Evolutionary conservation across 805 yeast species (phyloP).

Genomic region (Wickerhamia fluorescens): DNA sequence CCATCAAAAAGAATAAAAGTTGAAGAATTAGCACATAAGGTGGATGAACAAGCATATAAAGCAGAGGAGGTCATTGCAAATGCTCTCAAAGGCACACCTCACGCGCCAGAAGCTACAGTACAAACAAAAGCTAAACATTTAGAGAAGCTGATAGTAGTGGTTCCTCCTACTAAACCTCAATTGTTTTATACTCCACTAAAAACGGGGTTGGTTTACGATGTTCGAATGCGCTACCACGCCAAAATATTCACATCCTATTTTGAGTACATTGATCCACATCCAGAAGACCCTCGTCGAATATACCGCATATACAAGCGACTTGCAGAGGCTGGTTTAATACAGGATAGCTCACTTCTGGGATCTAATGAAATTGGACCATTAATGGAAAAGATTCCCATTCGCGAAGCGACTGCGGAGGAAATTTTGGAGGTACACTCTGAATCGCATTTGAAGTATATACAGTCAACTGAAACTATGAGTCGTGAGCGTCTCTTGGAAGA

Average conservation of each 20-base stretch:
- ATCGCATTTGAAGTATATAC: slow-evolving; percentile 70
- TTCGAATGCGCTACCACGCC: slow-evolving; percentile 95
- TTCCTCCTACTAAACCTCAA: slow-evolving; percentile 58
- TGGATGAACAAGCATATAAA: no score
- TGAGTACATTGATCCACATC: slow-evolving; percentile 97
- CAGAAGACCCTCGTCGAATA: slow-evolving; percentile 96
- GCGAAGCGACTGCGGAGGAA: slow-evolving; percentile 86
- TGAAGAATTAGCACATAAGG: no score
- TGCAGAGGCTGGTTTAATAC: slow-evolving; percentile 88
- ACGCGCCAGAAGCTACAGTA: neutral
- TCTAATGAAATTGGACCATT: slow-evolving; percentile 72
- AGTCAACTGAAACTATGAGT: slow-evolving; percentile 69
- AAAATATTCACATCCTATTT: slow-evolving; percentile 85
- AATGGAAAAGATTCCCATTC: slow-evolving; percentile 83
- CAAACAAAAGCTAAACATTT: neutral
- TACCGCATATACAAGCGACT: slow-evolving; percentile 88
- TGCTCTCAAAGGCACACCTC: no score
- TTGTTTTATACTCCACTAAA: slow-evolving; percentile 68
- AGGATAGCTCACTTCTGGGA: slow-evolving; percentile 69
- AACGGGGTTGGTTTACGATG: slow-evolving; percentile 94
- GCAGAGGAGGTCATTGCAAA: no score
- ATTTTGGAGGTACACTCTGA: slow-evolving; percentile 78
- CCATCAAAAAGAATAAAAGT: slow-evolving; percentile 1
- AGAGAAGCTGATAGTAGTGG: slow-evolving; percentile 23
- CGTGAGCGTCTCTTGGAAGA: slow-evolving; percentile 70